These are phyloP conservation scores for Tripidium arundinaceum DNA, from an alignment of 202 grass and related monocot species.

Conservation along the genomic window DNA sequence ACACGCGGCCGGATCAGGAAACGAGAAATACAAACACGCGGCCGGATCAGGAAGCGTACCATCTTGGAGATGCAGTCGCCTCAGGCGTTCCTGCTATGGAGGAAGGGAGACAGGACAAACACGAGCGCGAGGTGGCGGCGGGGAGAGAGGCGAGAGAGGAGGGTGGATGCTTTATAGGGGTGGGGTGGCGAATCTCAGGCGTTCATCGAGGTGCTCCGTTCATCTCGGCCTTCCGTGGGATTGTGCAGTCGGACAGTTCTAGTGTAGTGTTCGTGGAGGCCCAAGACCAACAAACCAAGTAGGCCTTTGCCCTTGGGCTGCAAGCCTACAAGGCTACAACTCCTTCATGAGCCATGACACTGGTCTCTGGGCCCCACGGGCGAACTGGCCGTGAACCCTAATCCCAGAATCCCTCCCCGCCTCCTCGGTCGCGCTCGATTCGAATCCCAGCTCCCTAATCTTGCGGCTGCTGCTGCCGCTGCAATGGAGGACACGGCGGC, in stretches of 20 bases:
- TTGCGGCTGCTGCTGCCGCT: background rate
- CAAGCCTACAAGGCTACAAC: background rate
- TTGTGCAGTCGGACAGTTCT: background rate
- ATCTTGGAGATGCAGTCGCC: background rate
- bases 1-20: background rate
- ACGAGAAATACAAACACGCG: background rate
- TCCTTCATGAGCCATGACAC: background rate
- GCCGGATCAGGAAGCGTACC: background rate
- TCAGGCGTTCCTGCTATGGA: background rate
- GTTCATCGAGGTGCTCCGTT: background rate
- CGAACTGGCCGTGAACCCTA: background rate
- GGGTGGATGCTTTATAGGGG: background rate
- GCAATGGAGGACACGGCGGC: slow-evolving; percentile 36
- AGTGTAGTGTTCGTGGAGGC: background rate
- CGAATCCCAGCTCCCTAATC: no score
- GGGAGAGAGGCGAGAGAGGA: background rate
- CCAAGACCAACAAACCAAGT: background rate
- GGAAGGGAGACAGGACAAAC: background rate
- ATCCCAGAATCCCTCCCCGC: no score
- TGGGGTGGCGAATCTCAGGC: background rate
- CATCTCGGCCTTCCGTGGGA: background rate
- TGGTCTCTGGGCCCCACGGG: background rate
- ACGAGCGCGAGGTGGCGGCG: slow-evolving; percentile 2
- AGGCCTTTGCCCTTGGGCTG: background rate
- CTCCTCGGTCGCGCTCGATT: no score